Evolutionary conservation across 73 alveolate species (phyloP).

Genomic region (Stentor roeselii): DNA sequence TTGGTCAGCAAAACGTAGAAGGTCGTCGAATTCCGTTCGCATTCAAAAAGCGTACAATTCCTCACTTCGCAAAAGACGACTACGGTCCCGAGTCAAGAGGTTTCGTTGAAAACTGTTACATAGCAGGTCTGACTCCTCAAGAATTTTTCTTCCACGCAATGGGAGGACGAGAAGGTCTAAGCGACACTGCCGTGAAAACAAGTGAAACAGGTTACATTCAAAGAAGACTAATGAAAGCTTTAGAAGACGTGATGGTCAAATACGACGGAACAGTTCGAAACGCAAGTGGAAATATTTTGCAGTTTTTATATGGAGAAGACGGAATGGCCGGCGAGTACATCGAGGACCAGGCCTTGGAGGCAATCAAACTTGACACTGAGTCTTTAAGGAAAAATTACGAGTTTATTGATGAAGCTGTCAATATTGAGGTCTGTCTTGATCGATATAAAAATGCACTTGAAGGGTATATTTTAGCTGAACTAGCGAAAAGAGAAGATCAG

Average conservation of each 20-base stretch:
- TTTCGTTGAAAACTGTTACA: constrained; percentile 97
- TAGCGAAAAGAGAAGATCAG: constrained; percentile 36
- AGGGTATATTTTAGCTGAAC: constrained; percentile 51
- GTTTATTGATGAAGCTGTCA: constrained; percentile 35
- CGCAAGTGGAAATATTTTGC: constrained; percentile 89
- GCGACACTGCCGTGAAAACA: constrained; percentile 99
- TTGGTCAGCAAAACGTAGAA: constrained; percentile 99
- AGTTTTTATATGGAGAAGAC: constrained; percentile 99
- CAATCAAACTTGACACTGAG: constrained; percentile 63
- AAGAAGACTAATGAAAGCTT: constrained; percentile 97
- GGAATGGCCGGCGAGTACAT: constrained; percentile 97
- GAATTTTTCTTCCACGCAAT: constrained; percentile 99
- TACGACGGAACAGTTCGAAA: constrained; percentile 99
- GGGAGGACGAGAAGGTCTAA: constrained; percentile 99
- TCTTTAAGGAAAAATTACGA: constrained; percentile 52
- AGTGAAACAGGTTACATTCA: constrained; percentile 99
- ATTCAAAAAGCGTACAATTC: constrained; percentile 95
- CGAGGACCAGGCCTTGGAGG: constrained; percentile 83
- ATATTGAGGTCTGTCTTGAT: constrained; percentile 29
- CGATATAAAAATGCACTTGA: constrained; percentile 54
- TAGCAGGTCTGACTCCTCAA: constrained; percentile 93
- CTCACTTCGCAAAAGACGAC: constrained; percentile 99
- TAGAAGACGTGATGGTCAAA: constrained; percentile 98
- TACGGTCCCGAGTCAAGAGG: constrained; percentile 99
- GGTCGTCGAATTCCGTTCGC: constrained; percentile 98